Conservation (phyloP, 805 yeast species). For the Vanderwaltozyma verrucispora region DNA sequence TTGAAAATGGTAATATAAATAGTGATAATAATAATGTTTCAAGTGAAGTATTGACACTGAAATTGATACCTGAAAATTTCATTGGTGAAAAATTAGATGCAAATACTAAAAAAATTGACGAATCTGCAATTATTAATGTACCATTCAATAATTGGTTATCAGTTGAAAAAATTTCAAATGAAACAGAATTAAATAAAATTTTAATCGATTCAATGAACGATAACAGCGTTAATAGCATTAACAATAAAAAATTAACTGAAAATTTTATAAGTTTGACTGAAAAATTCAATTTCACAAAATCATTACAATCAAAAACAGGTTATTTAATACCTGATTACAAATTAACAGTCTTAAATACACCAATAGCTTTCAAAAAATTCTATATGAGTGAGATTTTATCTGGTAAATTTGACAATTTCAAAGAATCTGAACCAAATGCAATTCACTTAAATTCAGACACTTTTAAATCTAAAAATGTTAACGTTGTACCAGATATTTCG, state of each 20-base stretch:
- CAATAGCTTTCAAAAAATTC: conserved; percentile 20
- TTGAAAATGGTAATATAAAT: conserved; percentile 17
- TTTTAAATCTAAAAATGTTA: conserved; percentile 48
- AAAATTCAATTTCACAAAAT: conserved; percentile 29
- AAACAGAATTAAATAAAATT: conserved; percentile 20
- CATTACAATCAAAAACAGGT: conserved; percentile 31
- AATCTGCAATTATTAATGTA: conserved; percentile 10
- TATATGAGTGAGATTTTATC: conserved; percentile 19
- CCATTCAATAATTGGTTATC: conserved; percentile 31
- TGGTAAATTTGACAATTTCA: conserved; percentile 31
- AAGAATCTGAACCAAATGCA: conserved; percentile 68
- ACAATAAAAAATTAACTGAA: conserved; percentile 11
- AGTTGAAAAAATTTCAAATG: conserved; percentile 15
- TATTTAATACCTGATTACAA: conserved; percentile 30
- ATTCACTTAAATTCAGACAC: conserved; percentile 47
- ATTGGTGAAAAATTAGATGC: conserved; percentile 22
- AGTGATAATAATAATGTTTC: neutral
- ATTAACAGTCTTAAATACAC: conserved; percentile 26
- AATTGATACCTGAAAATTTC: conserved; percentile 21
- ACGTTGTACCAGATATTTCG: conserved; percentile 41
- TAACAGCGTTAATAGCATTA: conserved; percentile 3
- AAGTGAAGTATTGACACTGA: conserved; percentile 11
- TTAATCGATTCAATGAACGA: conserved; percentile 11
- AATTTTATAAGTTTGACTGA: conserved; percentile 22
- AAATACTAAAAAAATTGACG: conserved; percentile 5